phyloP scores from a whole-genome alignment of 2,329 filamentous ascomycete species.

The Stagonosporopsis cucurbitacearum region DNA sequence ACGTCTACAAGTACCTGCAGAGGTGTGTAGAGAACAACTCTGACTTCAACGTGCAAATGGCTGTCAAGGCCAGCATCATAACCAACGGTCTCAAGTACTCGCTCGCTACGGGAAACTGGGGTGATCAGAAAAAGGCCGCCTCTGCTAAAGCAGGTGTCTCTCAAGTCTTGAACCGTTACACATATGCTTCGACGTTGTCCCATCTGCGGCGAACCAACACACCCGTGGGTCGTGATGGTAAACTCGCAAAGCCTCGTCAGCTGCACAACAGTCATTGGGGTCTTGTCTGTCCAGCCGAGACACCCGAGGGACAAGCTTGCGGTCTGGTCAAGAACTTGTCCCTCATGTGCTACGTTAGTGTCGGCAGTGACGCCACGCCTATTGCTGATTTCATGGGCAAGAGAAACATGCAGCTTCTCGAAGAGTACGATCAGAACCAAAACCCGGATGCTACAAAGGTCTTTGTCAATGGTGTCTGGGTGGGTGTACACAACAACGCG shows the following conservation, averaged over 20 bases:
- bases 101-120: conserved; percentile 97
- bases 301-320: conserved; percentile 97
- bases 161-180: conserved; percentile 97
- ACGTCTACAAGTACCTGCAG: conserved; percentile 89
- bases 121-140: conserved; percentile 97
- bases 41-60: conserved; percentile 89
- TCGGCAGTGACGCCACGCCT: conserved; percentile 88
- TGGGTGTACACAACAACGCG: conserved; percentile 90
- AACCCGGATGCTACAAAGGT: conserved; percentile 96
- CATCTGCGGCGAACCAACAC: conserved; percentile 98
- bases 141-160: conserved; percentile 96
- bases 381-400: conserved; percentile 96
- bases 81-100: conserved; percentile 97
- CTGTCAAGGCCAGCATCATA: conserved; percentile 88
- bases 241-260: conserved; percentile 96
- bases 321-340: conserved; percentile 97
- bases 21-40: conserved; percentile 87
- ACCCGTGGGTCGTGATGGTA: conserved; percentile 95
- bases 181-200: conserved; percentile 93
- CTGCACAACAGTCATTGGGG: conserved; percentile 99
- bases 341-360: conserved; percentile 97
- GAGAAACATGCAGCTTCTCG: conserved; percentile 92
- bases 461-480: conserved; percentile 98
- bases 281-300: conserved; percentile 94
- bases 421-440: conserved; percentile 74